Evolutionary conservation across 495 filamentous ascomycete species (phyloP).

Genomic region (Neurospora intermedia): DNA sequence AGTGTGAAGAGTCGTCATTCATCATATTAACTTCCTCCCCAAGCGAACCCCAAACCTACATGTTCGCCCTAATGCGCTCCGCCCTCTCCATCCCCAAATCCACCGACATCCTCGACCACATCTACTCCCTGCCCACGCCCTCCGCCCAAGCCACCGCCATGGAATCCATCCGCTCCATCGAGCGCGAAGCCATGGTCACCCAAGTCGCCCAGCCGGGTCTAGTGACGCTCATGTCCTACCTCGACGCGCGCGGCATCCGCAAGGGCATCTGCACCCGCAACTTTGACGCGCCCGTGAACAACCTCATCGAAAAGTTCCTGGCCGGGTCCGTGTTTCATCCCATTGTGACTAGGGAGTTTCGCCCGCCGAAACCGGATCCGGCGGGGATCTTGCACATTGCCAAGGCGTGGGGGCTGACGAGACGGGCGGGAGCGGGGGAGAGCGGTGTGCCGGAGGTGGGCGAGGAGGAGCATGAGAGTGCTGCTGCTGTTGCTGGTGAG

Average conservation of each 20-base stretch:
- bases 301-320: conserved; percentile 69
- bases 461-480: conserved; percentile 9
- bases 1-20: too few species aligned
- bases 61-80: conserved; percentile 80
- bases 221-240: conserved; percentile 61
- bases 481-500: neutral
- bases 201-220: conserved; percentile 79
- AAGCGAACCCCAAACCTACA: conserved; percentile 85
- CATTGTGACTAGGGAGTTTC: conserved; percentile 78
- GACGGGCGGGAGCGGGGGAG: conserved; percentile 36
- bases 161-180: conserved; percentile 64
- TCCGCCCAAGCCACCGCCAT: conserved; percentile 52
- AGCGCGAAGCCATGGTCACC: conserved; percentile 63
- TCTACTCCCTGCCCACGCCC: conserved; percentile 56
- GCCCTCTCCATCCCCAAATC: conserved; percentile 52
- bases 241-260: conserved; percentile 51
- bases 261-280: conserved; percentile 92
- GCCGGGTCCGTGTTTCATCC: conserved; percentile 57
- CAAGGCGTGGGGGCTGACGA: conserved; percentile 53
- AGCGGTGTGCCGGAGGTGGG: conserved; percentile 12
- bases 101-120: conserved; percentile 79
- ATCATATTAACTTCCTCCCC: too few species aligned
- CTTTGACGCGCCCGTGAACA: conserved; percentile 59
- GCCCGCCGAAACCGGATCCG: conserved; percentile 77
- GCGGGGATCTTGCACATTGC: conserved; percentile 83